These are phyloP conservation scores for Phyllosticta citribraziliensis DNA, from an alignment of 2,329 filamentous ascomycete genomes.

Conservation along the genomic window DNA sequence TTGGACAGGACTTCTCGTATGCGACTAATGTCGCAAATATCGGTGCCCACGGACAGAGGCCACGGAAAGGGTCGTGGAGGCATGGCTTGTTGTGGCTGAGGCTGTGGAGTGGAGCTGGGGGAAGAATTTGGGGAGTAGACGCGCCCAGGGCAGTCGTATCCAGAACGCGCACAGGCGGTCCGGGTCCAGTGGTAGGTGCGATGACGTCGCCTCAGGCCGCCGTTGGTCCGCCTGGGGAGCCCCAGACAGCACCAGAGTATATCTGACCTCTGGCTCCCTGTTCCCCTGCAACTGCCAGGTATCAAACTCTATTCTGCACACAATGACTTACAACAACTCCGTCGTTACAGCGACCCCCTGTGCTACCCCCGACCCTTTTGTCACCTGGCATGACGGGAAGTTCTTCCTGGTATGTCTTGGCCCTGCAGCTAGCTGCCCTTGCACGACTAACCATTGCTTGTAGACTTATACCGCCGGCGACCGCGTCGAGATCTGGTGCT, in stretches of 20 bases:
- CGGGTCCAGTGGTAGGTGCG: not conserved
- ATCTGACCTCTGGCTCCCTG: not conserved
- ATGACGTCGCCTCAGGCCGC: not conserved
- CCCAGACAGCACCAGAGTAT: not conserved
- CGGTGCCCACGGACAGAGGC: conserved; percentile 63
- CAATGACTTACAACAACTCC: conserved; percentile 25
- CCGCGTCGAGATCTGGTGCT: conserved; percentile 36
- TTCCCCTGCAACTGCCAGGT: not conserved
- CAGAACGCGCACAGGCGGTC: not conserved
- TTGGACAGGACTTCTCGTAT: conserved; percentile 44
- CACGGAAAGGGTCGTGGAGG: conserved; percentile 49
- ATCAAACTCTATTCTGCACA: conserved; percentile 1
- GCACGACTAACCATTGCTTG: not conserved
- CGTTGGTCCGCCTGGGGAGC: not conserved
- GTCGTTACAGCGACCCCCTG: conserved; percentile 33
- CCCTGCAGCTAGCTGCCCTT: not conserved
- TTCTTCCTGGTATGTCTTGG: conserved; percentile 32
- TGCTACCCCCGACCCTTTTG: conserved; percentile 36
- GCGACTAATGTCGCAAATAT: conserved; percentile 63
- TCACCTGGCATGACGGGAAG: conserved; percentile 31
- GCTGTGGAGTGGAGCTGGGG: not conserved
- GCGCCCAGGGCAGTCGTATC: not conserved
- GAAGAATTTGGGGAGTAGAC: not conserved
- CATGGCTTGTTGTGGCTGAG: conserved; percentile 21
- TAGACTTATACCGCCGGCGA: conserved; percentile 36